Conservation (phyloP, 2,329 filamentous ascomycete genomes). For the Penicillium hesseltinei region DNA sequence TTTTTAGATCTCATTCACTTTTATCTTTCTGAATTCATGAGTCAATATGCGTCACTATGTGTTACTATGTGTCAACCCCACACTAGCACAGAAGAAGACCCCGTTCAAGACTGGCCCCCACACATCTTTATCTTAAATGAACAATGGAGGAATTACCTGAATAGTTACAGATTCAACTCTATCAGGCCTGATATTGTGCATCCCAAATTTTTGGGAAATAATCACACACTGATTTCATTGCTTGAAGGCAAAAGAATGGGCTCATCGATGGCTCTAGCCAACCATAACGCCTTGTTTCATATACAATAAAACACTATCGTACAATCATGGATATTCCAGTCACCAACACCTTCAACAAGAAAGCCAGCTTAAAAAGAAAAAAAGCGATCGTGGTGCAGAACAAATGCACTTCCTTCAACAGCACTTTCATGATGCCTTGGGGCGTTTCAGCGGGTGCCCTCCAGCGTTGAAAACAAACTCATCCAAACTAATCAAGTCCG, state of each 20-base stretch:
- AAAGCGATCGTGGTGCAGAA: background rate
- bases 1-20: background rate
- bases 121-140: background rate
- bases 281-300: background rate
- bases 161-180: no score
- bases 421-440: background rate
- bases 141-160: no score
- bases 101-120: no score
- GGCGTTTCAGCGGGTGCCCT: constrained; percentile 49
- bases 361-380: background rate
- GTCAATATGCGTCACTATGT: background rate
- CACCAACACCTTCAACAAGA: no score
- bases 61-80: background rate
- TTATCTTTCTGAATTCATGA: background rate
- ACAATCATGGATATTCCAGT: background rate
- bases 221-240: no score
- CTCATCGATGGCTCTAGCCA: background rate
- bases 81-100: background rate
- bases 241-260: background rate
- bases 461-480: constrained; percentile 53
- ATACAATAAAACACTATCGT: background rate
- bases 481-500: constrained; percentile 64
- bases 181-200: no score
- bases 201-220: no score
- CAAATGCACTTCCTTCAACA: background rate